These are phyloP conservation scores for Graphilbum fragrans DNA, from an alignment of 2,329 filamentous ascomycete species.

Conservation along the genomic window DNA sequence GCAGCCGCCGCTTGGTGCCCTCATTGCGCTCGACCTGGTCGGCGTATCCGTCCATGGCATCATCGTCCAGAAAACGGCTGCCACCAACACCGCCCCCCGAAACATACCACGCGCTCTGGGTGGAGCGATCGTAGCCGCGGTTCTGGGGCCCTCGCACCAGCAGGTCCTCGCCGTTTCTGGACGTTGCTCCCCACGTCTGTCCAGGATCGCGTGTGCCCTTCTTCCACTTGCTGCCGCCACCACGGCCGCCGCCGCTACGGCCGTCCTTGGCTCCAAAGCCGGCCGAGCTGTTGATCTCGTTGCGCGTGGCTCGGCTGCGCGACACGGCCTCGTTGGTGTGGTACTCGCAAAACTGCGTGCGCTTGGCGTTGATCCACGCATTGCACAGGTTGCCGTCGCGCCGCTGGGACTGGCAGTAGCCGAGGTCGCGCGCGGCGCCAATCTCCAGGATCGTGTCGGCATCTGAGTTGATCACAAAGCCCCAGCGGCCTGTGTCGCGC, in stretches of 20 bases:
- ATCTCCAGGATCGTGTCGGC: slow-evolving; percentile 86
- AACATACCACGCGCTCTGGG: slow-evolving; percentile 45
- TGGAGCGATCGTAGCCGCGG: slow-evolving; percentile 39
- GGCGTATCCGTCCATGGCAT: slow-evolving; percentile 32
- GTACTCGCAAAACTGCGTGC: slow-evolving; percentile 85
- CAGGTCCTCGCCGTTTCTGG: not conserved
- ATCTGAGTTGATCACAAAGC: slow-evolving; percentile 71
- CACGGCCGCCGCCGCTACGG: slow-evolving; percentile 39
- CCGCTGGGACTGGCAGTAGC: slow-evolving; percentile 74
- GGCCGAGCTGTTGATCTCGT: slow-evolving; percentile 67
- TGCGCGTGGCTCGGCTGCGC: slow-evolving; percentile 51
- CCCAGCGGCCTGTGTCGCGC: slow-evolving; percentile 72
- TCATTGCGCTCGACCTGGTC: slow-evolving; percentile 53
- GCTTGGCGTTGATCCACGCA: slow-evolving; percentile 76
- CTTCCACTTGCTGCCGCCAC: slow-evolving; percentile 25
- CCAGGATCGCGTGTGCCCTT: slow-evolving; percentile 16
- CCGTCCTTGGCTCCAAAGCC: slow-evolving; percentile 30
- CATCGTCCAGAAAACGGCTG: slow-evolving; percentile 50
- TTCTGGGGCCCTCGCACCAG: not conserved
- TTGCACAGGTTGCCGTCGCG: slow-evolving; percentile 74
- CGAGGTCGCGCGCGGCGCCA: slow-evolving; percentile 71
- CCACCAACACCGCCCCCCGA: slow-evolving; percentile 15
- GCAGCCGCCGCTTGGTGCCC: slow-evolving; percentile 50
- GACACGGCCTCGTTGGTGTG: slow-evolving; percentile 75
- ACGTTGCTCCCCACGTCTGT: not conserved